These are phyloP conservation scores for Zopfochytrium polystomum DNA, from an alignment of 371 early-diverging fungal genomes.

Conservation along the genomic window DNA sequence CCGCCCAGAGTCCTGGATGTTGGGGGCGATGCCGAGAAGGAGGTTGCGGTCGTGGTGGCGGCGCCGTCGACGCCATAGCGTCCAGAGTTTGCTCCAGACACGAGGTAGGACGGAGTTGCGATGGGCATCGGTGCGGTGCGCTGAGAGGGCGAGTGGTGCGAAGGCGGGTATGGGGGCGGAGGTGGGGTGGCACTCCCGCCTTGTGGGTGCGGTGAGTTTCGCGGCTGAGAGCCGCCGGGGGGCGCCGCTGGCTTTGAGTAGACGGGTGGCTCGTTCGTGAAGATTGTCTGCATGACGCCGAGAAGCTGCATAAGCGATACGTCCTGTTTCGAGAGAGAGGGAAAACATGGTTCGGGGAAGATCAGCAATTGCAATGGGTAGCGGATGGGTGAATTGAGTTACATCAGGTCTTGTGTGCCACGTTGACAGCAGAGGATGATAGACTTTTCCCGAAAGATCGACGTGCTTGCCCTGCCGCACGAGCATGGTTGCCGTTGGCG, in stretches of 20 bases:
- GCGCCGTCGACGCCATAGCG: not conserved
- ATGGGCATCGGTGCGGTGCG: conserved; percentile 5
- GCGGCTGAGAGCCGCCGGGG: too few species aligned
- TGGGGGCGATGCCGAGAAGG: not conserved
- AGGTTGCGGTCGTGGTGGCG: conserved; percentile 1
- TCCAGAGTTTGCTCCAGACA: not conserved
- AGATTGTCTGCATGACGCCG: conserved; percentile 66
- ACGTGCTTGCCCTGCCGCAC: conserved; percentile 77
- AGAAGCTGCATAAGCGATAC: conserved; percentile 63
- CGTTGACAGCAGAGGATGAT: conserved; percentile 73
- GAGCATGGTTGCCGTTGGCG: conserved; percentile 83
- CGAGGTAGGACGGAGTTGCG: conserved; percentile 5
- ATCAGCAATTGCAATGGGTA: not conserved
- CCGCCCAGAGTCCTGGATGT: not conserved
- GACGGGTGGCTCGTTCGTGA: conserved; percentile 76
- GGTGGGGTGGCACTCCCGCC: conserved; percentile 9
- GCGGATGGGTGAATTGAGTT: too few species aligned
- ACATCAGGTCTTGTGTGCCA: conserved; percentile 51
- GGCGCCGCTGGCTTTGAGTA: conserved; percentile 61
- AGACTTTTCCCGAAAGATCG: conserved; percentile 76
- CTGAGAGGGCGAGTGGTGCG: too few species aligned
- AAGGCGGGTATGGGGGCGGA: not conserved
- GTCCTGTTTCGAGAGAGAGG: conserved; percentile 40
- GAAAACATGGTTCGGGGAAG: conserved; percentile 54
- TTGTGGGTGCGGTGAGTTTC: too few species aligned